These are phyloP conservation scores for Escovopsis sp. DNA, from an alignment of 2,329 filamentous ascomycete species.

Conservation along the genomic window DNA sequence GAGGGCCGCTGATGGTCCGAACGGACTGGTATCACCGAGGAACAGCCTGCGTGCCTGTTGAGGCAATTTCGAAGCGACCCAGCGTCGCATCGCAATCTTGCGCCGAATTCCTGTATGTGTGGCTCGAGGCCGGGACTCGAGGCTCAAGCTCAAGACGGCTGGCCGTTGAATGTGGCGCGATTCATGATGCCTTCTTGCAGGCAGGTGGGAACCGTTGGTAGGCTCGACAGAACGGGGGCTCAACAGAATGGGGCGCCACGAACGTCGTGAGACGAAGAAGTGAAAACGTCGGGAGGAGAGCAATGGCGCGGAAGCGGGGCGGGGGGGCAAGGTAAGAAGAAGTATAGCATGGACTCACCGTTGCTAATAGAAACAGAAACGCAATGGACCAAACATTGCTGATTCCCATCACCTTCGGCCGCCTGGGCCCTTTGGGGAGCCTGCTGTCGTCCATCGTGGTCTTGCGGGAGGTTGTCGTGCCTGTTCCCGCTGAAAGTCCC, in stretches of 20 bases:
- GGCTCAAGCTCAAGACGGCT: too few relatives aligned
- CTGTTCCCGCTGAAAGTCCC: not conserved
- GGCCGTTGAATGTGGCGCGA: too few relatives aligned
- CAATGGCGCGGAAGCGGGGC: not conserved
- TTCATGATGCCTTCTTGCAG: too few relatives aligned
- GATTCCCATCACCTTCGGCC: not conserved
- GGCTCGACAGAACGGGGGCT: not conserved
- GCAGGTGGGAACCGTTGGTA: too few relatives aligned
- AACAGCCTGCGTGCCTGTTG: too few relatives aligned
- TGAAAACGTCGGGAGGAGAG: not conserved
- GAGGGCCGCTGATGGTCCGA: too few relatives aligned
- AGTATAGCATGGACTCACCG: slow-evolving; percentile 1
- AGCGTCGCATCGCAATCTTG: too few relatives aligned
- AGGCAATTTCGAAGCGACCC: too few relatives aligned
- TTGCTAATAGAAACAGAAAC: slow-evolving; percentile 1
- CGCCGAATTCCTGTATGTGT: too few relatives aligned
- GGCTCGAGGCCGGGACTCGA: too few relatives aligned
- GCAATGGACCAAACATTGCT: slow-evolving; percentile 2
- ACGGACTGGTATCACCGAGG: too few relatives aligned
- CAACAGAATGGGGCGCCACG: not conserved
- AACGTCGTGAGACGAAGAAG: not conserved
- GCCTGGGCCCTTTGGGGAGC: not conserved
- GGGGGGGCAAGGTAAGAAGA: not conserved
- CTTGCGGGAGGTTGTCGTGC: not conserved
- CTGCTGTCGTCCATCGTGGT: not conserved